Evolutionary conservation across 495 filamentous ascomycete species (phyloP), one percentile per base, ranked within the genome.

Genomic region (Cercophora sp.): DNA sequence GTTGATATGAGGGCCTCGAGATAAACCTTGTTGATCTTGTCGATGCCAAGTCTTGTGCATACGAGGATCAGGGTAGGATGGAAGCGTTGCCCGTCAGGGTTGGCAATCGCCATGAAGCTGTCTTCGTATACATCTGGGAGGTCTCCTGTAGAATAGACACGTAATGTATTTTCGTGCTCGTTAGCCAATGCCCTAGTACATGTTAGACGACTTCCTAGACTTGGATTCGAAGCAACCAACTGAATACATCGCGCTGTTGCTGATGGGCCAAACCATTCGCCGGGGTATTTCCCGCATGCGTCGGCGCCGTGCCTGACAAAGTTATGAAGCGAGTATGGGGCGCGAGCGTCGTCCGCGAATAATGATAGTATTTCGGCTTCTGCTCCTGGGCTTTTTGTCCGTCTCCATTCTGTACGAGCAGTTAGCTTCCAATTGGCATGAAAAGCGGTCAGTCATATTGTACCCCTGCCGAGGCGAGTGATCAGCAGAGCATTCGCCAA

Each of bases 241-340:
- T 94, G 85, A 48, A 99, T 96, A 67, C 94, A 96, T 51, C 84
- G 82, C n/a, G 94, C 89, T 2, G 94, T 94, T 5, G 94, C 93
- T 13, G 89, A 96, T n/a, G 94, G 94, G 8, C 94, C 94, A 75
- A 99, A 99, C 94, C 94, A 99, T 69, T 96, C 88, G 20, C 94
- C 94, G 0, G 94, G 92, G 66, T 91, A 86, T 64, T 96, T 97
- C 5, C 89, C 91, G 64, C 93, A 98, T 10, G 86, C 87, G 26
- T 80, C 75, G 15, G 92, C 89, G 3, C 94, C 94, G 59, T 95
- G 85, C 42, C 85, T 75, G 23, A 97, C 94, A 60, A 98, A 98
- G 54, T 81, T 86, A 59, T 99, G 94, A 62, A 99, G 92, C 6
- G 93, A 97, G 63, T 95, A 96, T 2, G 88, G 89, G 2, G 93